phyloP scores from a whole-genome alignment of 768 basidiomycete genomes.

The Lactarius pseudohatsudake region DNA sequence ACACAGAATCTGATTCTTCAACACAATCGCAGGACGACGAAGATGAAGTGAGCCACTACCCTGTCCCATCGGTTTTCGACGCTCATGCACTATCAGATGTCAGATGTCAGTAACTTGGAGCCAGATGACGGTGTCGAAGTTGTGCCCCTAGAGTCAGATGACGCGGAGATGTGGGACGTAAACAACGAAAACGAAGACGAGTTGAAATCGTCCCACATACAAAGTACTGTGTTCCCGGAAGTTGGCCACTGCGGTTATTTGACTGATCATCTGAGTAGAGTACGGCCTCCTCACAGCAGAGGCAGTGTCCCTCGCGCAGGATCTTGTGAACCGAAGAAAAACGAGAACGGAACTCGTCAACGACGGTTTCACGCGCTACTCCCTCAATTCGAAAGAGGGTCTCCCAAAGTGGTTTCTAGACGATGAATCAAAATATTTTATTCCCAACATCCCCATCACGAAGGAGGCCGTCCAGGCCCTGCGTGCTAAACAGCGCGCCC shows the following conservation, averaged over 20 bases:
- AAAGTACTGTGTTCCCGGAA: constrained; percentile 48
- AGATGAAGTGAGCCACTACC: constrained; percentile 21
- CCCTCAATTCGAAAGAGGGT: constrained; percentile 86
- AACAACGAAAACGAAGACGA: constrained; percentile 75
- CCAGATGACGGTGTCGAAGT: constrained; percentile 71
- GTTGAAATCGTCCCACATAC: constrained; percentile 59
- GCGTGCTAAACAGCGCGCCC: constrained; percentile 85
- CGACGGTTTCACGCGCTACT: constrained; percentile 93
- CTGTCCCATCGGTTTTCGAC: not conserved
- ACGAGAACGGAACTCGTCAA: constrained; percentile 89
- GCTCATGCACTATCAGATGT: constrained; percentile 12
- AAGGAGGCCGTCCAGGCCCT: constrained; percentile 90
- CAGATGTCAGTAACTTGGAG: constrained; percentile 31
- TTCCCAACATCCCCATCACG: constrained; percentile 92
- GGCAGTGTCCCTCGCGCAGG: constrained; percentile 88
- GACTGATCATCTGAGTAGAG: constrained; percentile 45
- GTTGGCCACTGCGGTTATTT: not conserved
- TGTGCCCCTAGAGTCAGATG: constrained; percentile 58
- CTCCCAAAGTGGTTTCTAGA: constrained; percentile 97
- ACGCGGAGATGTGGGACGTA: constrained; percentile 76
- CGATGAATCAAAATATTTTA: constrained; percentile 91
- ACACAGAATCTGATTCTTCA: constrained; percentile 31
- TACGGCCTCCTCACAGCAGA: constrained; percentile 84
- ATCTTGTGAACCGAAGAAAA: constrained; percentile 85
- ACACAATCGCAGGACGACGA: constrained; percentile 13